Evolutionary conservation across 2,329 filamentous ascomycete species (phyloP), one percentile per base, ranked within the genome.

Genomic region (Aspergillus sp.): DNA sequence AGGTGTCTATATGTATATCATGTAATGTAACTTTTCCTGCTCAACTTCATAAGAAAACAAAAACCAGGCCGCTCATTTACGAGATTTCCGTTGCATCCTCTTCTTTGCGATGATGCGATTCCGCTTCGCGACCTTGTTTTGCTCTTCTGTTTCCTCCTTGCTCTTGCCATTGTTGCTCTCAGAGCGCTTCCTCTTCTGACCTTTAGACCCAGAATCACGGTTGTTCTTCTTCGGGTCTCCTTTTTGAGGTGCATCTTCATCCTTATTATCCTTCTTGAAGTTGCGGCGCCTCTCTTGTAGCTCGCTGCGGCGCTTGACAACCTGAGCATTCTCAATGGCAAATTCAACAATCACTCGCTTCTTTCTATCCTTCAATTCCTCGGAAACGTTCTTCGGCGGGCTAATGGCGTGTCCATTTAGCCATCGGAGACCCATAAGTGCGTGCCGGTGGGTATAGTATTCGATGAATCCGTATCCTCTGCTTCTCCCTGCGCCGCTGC

Each of bases 381-480:
- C 66, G n/a, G 71, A 60, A 4, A 63, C 62, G 43, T 68, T 68
- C 17, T 65, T 64, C 13, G 73, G 69, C 13, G 68, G 64, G 38
- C 74, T 82, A 39, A 88, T 76, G 8, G 80, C 78, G 63, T 87
- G 88, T 1, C 93, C 93, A 72, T 99, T 99, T 56, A 99, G 82
- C 87, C 91, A 98, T 47, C 95, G 84, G 61, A 99, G 80, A 22
- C 91, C 95, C 91, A 98, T 98, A 39, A 99, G 82, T 13, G 95
- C 95, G 81, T 89, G 93, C 49, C 95, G 89, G 71, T 99, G 95
- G 30, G 90, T 95, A 63, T 87, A 89, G 76, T 97, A 99, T 77
- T 99, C 95, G 64, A 99, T 89, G 79, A 99, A 99, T 12, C 96
- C 95, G 72, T 99, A 99, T 5, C 95, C 95, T 72, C 93, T 85